Percentiles rank a stretch among this genome's conserved stretches.
Conservation (phyloP, 2,329 filamentous ascomycete species). For the Talaromyces funiculosus region DNA sequence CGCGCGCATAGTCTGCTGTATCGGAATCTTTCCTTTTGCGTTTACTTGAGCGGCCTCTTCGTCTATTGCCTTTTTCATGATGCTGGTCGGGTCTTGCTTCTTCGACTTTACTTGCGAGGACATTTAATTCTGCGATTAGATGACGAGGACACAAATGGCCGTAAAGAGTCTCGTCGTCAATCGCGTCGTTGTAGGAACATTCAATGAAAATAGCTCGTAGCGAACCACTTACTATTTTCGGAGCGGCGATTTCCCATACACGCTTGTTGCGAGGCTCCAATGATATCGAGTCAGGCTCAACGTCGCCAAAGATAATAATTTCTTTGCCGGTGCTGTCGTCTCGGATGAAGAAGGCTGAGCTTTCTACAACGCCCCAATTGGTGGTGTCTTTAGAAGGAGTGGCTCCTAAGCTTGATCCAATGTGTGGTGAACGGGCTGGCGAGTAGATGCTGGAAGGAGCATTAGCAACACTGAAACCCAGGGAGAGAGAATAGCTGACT, state of each 20-base stretch:
- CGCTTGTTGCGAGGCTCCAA: conserved; percentile 71
- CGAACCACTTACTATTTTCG: conserved; percentile 67
- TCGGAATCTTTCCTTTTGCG: conserved; percentile 33
- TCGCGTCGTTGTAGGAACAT: conserved; percentile 83
- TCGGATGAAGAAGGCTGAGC: conserved; percentile 88
- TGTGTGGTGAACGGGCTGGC: conserved; percentile 25
- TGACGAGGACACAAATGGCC: conserved; percentile 84
- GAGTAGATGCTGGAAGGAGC: conserved; percentile 26
- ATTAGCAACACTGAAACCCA: background rate
- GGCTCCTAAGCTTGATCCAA: conserved; percentile 9
- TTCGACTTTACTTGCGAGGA: conserved; percentile 66
- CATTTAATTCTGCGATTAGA: conserved; percentile 70
- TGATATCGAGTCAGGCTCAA: conserved; percentile 85
- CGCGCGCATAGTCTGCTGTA: conserved; percentile 16
- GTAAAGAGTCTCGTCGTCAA: conserved; percentile 71
- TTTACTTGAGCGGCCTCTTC: conserved; percentile 32
- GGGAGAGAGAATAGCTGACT: conserved; percentile 7
- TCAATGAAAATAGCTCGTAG: conserved; percentile 87
- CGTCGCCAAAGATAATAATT: conserved; percentile 89
- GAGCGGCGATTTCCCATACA: conserved; percentile 84
- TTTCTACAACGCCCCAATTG: conserved; percentile 51
- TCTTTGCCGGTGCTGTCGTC: conserved; percentile 66
- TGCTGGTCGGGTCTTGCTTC: conserved; percentile 34
- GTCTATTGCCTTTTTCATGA: conserved; percentile 25
- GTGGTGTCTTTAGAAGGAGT: conserved; percentile 16